Conservation (phyloP, 345 rosid species). For the Garcia nutans region DNA sequence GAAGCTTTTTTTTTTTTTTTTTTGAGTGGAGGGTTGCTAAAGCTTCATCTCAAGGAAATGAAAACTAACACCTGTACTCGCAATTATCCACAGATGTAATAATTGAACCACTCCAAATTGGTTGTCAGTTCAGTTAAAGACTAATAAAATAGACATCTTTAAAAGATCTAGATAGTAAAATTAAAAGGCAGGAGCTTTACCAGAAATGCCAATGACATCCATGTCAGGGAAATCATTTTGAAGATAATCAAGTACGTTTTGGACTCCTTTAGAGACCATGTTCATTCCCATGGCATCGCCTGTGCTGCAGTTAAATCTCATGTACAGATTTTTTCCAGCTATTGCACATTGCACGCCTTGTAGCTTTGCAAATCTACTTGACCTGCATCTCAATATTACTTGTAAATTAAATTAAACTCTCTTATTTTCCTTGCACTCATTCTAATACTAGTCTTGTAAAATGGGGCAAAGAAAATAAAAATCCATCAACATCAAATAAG, state of each 20-base stretch:
- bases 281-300: constrained; percentile 82
- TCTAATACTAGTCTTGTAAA: neutral
- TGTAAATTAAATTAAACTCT: neutral
- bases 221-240: constrained; percentile 14
- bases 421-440: neutral
- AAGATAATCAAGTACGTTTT: constrained; percentile 6
- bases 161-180: neutral
- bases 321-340: constrained; percentile 54
- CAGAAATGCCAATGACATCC: constrained; percentile 13
- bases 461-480: neutral
- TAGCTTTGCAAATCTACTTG: constrained; percentile 57
- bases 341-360: constrained; percentile 41
- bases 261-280: constrained; percentile 13
- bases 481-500: neutral
- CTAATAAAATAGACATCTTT: no score
- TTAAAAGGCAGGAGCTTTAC: neutral
- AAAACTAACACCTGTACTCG: no score
- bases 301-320: constrained; percentile 54
- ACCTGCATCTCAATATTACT: constrained; percentile 23
- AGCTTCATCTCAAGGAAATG: neutral
- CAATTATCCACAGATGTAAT: no score
- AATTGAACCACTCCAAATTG: neutral
- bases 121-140: neutral
- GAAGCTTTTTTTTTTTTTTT: no score
- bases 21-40: neutral